phyloP scores from a whole-genome alignment of 768 basidiomycete species.

The Royoungia palumana region DNA sequence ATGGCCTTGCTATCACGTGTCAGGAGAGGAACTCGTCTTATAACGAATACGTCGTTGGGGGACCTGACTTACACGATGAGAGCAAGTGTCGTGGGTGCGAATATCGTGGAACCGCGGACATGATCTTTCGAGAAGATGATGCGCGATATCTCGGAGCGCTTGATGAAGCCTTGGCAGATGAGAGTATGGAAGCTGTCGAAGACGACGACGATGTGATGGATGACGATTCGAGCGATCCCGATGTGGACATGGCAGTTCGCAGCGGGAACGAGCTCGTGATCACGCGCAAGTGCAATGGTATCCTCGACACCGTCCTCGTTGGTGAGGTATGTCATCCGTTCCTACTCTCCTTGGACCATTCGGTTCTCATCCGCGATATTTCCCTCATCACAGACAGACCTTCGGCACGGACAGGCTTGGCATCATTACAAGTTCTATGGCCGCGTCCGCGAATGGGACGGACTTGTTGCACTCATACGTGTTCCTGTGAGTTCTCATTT shows the following conservation, averaged over 20 bases:
- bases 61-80: constrained; percentile 41
- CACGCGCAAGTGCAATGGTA: constrained; percentile 45
- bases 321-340: constrained; percentile 45
- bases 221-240: constrained; percentile 25
- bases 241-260: constrained; percentile 25
- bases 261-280: constrained; percentile 24
- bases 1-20: constrained; percentile 21
- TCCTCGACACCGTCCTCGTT: constrained; percentile 58
- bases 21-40: constrained; percentile 34
- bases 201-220: constrained; percentile 27
- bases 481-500: constrained; percentile 29
- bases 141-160: constrained; percentile 18
- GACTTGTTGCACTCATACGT: constrained; percentile 51
- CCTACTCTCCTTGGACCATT: not conserved
- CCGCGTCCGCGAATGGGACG: constrained; percentile 57
- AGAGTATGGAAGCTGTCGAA: constrained; percentile 20
- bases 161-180: constrained; percentile 11
- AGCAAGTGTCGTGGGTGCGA: constrained; percentile 35
- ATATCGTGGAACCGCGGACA: constrained; percentile 26
- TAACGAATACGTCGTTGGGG: constrained; percentile 38
- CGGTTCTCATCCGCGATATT: not conserved
- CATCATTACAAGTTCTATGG: constrained; percentile 47
- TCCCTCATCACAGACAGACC: constrained; percentile 41
- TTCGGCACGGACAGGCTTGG: constrained; percentile 46
- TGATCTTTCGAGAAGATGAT: constrained; percentile 28